Evolutionary conservation across 2,329 filamentous ascomycete species (phyloP), one percentile per base, ranked within the genome.

Genomic region (Keithomyces neogunnii): DNA sequence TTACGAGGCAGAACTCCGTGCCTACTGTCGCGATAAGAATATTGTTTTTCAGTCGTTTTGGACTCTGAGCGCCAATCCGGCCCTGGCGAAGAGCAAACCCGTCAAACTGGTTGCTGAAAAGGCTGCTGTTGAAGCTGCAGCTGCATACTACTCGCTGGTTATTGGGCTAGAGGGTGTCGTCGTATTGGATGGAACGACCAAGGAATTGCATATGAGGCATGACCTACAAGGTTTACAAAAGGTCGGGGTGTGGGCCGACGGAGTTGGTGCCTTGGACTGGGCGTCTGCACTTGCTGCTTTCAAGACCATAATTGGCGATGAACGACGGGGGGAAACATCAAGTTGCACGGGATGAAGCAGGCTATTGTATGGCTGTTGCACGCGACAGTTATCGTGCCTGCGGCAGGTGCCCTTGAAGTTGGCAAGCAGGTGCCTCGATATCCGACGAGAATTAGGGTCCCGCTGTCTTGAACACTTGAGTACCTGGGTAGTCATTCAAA

Each of bases 1-100:
- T 2, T 86, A 78, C 58, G 88, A 91, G 55, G 68, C 70, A 0
- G 67, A 70, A 1, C 65, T 91, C 13, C 77, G 87, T 28, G 66
- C 69, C 0, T 75, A 72, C 53, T 78, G 74, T 51, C 66, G 69
- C n/a, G 58, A 63, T 28, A 57, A 62, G 35, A 62, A 58, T 8
- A 70, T 78, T 51, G 59, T 67, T 11, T 80, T 77, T 59, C 77
- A 81, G 64, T 67, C 72, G 7, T 82, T 80, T 59, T 80, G 77
- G 75, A 78, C 75, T 0, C 58, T 81, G 52, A 73, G 69, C 2
- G 75, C 69, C 3, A 80, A 80, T 53, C 63, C 61, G 2, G 52
- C 54, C 1, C 62, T 78, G 26, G 59, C 72, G 39, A 59, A 56
- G 40, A 67, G 65, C 45, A 55, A 53, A 11, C 80, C 76, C 1